These are phyloP conservation scores for Wickerhamiella australiensis DNA, from an alignment of 805 yeast genomes.

Conservation along the genomic window DNA sequence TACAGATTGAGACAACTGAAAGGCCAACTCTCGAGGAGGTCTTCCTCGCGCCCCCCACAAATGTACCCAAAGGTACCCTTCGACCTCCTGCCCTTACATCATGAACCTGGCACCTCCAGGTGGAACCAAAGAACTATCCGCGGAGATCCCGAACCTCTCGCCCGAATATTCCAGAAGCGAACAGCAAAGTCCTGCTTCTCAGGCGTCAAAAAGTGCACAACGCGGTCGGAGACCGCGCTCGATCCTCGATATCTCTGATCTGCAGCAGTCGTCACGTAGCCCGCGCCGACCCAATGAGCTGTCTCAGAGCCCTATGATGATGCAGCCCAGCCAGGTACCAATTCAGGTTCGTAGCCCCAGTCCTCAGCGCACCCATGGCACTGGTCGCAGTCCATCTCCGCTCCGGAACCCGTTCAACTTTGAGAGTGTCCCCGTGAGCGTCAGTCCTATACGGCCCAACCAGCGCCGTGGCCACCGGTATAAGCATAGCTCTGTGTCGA, in stretches of 20 bases:
- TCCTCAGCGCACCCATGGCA: conserved; percentile 3
- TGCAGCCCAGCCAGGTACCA: not conserved
- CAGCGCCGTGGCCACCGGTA: conserved; percentile 86
- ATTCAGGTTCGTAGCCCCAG: not conserved
- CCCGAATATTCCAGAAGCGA: not conserved
- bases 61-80: no score
- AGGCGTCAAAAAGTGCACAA: not conserved
- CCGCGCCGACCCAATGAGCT: not conserved
- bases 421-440: conserved; percentile 36
- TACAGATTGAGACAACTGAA: no score
- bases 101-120: conserved; percentile 3
- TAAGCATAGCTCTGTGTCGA: conserved; percentile 90
- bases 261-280: not conserved
- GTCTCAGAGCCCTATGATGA: not conserved
- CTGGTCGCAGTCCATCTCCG: conserved; percentile 10
- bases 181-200: not conserved
- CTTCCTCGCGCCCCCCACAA: no score
- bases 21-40: no score
- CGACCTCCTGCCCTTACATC: not conserved
- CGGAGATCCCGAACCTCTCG: not conserved
- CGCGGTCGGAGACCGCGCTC: not conserved
- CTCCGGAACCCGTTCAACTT: conserved; percentile 47
- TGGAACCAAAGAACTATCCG: not conserved
- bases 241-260: not conserved
- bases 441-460: conserved; percentile 21